Evolutionary conservation across 495 filamentous ascomycete genomes (phyloP).

Genomic region (Annulohypoxylon bovei): DNA sequence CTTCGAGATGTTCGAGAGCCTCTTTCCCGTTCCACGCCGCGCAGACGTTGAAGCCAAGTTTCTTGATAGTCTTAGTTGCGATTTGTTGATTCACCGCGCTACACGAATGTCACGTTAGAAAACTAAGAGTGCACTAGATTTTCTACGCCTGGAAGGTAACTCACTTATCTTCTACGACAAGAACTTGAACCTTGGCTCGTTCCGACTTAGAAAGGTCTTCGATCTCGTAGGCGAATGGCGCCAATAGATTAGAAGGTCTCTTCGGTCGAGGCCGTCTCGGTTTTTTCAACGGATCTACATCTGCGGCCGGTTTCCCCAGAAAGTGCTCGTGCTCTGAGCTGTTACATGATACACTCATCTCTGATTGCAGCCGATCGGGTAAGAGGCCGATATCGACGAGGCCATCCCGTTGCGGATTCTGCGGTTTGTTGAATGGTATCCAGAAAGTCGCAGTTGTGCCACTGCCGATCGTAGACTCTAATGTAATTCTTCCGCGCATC

Average conservation of each 20-base stretch:
- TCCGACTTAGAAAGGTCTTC: slow-evolving; percentile 56
- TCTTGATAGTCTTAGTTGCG: slow-evolving; percentile 75
- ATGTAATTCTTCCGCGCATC: slow-evolving; percentile 80
- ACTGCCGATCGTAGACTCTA: slow-evolving; percentile 64
- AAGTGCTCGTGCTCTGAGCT: slow-evolving; percentile 61
- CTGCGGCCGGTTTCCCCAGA: slow-evolving; percentile 44
- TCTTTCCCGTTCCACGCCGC: slow-evolving; percentile 81
- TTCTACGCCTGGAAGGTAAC: neutral
- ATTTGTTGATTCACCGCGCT: slow-evolving; percentile 81
- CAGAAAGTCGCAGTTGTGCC: slow-evolving; percentile 75
- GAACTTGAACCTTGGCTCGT: slow-evolving; percentile 65
- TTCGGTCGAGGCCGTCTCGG: slow-evolving; percentile 45
- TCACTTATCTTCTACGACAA: slow-evolving; percentile 85
- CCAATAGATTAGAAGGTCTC: slow-evolving; percentile 45
- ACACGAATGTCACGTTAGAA: slow-evolving; percentile 31
- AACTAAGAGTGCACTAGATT: slow-evolving; percentile 6
- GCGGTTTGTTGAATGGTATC: slow-evolving; percentile 72
- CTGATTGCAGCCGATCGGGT: slow-evolving; percentile 69
- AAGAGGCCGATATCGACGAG: slow-evolving; percentile 63
- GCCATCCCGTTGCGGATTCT: slow-evolving; percentile 44
- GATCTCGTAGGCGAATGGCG: slow-evolving; percentile 40
- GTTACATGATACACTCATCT: slow-evolving; percentile 68
- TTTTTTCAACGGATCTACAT: slow-evolving; percentile 45
- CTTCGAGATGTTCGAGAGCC: slow-evolving; percentile 72
- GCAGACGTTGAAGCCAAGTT: slow-evolving; percentile 75